Evolutionary conservation across 2,329 filamentous ascomycete species (phyloP).

Genomic region (Ilyonectria mors-panacis): DNA sequence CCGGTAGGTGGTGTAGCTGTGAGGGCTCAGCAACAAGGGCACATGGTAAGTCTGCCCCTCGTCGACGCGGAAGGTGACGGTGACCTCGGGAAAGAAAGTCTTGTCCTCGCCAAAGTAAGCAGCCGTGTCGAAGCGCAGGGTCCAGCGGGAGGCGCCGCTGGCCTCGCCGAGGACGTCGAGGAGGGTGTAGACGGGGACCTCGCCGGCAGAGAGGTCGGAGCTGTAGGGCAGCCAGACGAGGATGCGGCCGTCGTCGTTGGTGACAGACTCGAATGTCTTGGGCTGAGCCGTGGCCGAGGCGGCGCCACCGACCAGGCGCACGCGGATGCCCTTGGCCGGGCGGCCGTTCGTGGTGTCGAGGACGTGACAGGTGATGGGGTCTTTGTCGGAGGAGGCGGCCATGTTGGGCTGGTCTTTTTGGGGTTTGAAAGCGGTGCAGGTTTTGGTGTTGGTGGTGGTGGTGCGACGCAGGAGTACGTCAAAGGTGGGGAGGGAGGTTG

Average conservation of each 20-base stretch:
- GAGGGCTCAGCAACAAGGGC: constrained; percentile 82
- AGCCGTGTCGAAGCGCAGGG: constrained; percentile 80
- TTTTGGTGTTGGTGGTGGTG: constrained; percentile 19
- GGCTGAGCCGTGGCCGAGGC: constrained; percentile 52
- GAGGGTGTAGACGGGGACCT: constrained; percentile 71
- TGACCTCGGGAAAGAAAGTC: constrained; percentile 74
- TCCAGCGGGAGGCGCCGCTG: constrained; percentile 70
- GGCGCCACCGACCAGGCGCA: constrained; percentile 71
- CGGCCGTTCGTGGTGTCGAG: constrained; percentile 84
- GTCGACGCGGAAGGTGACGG: constrained; percentile 67
- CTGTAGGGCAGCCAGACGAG: constrained; percentile 76
- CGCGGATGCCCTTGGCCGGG: constrained; percentile 76
- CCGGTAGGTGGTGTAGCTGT: constrained; percentile 86
- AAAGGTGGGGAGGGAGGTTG: constrained; percentile 31
- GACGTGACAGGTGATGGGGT: constrained; percentile 88
- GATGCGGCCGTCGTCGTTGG: constrained; percentile 84
- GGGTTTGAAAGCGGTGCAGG: constrained; percentile 19
- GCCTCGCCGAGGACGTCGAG: constrained; percentile 67
- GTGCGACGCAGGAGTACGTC: constrained; percentile 35
- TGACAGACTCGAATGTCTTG: constrained; percentile 74
- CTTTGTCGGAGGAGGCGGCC: constrained; percentile 57
- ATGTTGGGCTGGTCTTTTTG: constrained; percentile 27
- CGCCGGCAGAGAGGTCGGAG: constrained; percentile 64
- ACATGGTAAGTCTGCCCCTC: constrained; percentile 83
- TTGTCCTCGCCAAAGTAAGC: constrained; percentile 77